Evolutionary conservation across 2,329 filamentous ascomycete species (phyloP).

Genomic region (Trichophyton verrucosum): DNA sequence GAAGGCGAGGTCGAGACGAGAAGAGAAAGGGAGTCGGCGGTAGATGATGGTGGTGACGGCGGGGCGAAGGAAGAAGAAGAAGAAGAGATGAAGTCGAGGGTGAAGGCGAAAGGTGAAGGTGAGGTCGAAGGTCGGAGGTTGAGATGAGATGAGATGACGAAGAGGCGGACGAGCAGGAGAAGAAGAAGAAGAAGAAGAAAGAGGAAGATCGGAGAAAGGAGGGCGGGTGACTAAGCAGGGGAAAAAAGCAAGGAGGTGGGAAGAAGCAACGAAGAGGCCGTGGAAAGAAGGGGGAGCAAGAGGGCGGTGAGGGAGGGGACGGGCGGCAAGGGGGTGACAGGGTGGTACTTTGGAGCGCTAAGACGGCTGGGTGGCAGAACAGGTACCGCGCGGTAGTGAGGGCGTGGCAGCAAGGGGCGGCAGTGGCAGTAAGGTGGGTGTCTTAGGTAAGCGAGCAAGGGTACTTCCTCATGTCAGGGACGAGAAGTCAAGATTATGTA

Average conservation of each 20-base stretch:
- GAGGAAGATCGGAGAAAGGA: background rate
- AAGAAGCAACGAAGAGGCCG: background rate
- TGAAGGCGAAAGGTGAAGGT: constrained; percentile 23
- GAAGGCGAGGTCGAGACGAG: constrained; percentile 1
- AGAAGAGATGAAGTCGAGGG: constrained; percentile 14
- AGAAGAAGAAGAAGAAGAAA: constrained; percentile 10
- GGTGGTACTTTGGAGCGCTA: background rate
- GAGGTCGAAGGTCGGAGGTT: constrained; percentile 8
- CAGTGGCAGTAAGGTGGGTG: background rate
- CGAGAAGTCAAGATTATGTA: background rate
- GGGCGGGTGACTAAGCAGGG: background rate
- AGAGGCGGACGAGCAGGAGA: constrained; percentile 14
- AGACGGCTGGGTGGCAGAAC: background rate
- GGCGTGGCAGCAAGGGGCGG: background rate
- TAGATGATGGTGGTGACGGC: too few species aligned
- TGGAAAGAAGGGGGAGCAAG: background rate
- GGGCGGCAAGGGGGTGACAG: background rate
- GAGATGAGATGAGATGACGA: constrained; percentile 7
- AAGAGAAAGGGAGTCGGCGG: constrained; percentile 9
- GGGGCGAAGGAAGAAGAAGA: constrained; percentile 12
- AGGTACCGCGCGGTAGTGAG: background rate
- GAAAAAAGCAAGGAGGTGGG: background rate
- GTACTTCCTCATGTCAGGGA: background rate
- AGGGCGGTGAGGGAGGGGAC: background rate
- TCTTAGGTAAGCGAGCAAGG: background rate